phyloP scores from a whole-genome alignment of 768 basidiomycete species.

The Leccinellum luteum region DNA sequence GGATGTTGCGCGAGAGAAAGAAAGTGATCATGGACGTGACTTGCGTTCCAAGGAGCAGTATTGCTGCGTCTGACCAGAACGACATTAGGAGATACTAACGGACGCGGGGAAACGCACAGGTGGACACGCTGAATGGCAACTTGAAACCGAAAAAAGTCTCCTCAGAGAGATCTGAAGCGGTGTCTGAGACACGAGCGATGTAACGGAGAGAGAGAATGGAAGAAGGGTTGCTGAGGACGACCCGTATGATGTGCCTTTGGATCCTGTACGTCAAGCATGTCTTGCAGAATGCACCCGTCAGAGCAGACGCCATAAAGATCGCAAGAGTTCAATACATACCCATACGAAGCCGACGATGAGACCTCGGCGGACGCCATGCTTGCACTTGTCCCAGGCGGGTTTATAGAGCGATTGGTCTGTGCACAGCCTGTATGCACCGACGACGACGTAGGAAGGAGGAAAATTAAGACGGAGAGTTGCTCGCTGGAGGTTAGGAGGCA shows the following conservation, averaged over 20 bases:
- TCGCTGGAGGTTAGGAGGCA: conserved; percentile 49
- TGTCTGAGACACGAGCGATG: conserved; percentile 26
- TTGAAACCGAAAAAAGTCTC: conserved; percentile 64
- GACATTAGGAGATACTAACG: not conserved
- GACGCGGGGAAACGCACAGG: conserved; percentile 45
- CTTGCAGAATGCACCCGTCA: conserved; percentile 34
- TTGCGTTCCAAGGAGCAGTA: conserved; percentile 73
- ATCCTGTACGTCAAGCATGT: conserved; percentile 65
- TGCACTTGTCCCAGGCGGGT: conserved; percentile 85
- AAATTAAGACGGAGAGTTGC: conserved; percentile 65
- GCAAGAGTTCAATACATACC: conserved; percentile 41
- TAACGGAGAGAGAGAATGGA: conserved; percentile 27
- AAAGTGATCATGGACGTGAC: conserved; percentile 72
- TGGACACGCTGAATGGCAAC: conserved; percentile 66
- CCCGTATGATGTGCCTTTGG: conserved; percentile 63
- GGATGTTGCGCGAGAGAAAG: conserved; percentile 82
- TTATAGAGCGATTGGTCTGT: conserved; percentile 67
- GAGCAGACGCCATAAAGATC: not conserved
- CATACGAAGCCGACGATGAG: conserved; percentile 64
- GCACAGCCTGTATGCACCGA: conserved; percentile 79
- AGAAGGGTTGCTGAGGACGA: conserved; percentile 23
- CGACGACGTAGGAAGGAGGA: conserved; percentile 79
- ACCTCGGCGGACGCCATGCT: conserved; percentile 72
- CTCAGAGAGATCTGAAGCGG: conserved; percentile 30
- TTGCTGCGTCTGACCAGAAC: conserved; percentile 57